Percentiles rank a stretch among this genome's conserved stretches.
These are phyloP conservation scores for Nakaseomyces kungkrabaensis DNA, from an alignment of 1,139 yeast genomes.

Conservation along the genomic window DNA sequence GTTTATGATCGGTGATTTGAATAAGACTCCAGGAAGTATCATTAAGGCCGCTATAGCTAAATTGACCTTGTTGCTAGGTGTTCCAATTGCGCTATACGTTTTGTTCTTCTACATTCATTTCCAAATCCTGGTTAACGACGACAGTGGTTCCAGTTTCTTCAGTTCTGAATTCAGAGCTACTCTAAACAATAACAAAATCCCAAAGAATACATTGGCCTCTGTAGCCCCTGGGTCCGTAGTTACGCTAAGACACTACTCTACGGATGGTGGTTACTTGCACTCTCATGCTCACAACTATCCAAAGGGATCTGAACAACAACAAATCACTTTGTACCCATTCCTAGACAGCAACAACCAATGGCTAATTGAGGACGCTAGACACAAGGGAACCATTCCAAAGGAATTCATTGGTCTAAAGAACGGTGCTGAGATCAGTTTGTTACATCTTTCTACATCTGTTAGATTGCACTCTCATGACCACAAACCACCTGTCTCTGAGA, in stretches of 20 bases:
- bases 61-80: constrained; percentile 50
- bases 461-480: constrained; percentile 95
- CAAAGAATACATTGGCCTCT: constrained; percentile 58
- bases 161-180: constrained; percentile 80
- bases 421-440: constrained; percentile 73
- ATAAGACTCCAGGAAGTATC: constrained; percentile 26
- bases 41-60: constrained; percentile 38
- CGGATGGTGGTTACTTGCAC: constrained; percentile 92
- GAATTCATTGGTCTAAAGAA: constrained; percentile 54
- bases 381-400: constrained; percentile 35
- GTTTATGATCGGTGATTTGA: constrained; percentile 81
- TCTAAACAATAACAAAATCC: constrained; percentile 61
- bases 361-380: constrained; percentile 64
- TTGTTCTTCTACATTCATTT: constrained; percentile 75
- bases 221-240: constrained; percentile 83
- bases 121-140: constrained; percentile 56
- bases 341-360: constrained; percentile 81
- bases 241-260: constrained; percentile 69
- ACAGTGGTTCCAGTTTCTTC: constrained; percentile 86
- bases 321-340: constrained; percentile 87
- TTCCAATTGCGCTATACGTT: constrained; percentile 62
- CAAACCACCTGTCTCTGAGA: constrained; percentile 85
- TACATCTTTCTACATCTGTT: constrained; percentile 58
- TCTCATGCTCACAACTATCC: constrained; percentile 81
- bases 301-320: constrained; percentile 93